Evolutionary conservation across 345 rosid genomes (phyloP).

Genomic region (Chamaenerion angustifolium): DNA sequence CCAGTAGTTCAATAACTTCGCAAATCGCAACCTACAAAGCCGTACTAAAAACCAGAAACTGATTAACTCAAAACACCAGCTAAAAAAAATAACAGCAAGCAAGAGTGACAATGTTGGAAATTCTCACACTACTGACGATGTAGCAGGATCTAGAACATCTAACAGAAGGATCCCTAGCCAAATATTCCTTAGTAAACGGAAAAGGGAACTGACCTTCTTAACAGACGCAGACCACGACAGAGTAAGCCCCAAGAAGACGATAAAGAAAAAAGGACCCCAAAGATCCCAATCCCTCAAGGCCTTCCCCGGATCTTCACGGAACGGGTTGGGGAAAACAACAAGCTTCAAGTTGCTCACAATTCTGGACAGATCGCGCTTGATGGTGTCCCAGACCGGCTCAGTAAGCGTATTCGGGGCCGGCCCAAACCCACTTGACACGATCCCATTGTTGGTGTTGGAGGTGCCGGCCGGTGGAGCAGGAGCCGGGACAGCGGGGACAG

Average conservation of each 20-base stretch:
- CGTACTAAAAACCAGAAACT: too few relatives aligned
- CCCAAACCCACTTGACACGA: conserved; percentile 45
- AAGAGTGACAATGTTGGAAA: too few relatives aligned
- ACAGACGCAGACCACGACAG: conserved; percentile 86
- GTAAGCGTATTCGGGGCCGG: conserved; percentile 73
- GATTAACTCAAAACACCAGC: too few relatives aligned
- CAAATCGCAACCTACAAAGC: too few relatives aligned
- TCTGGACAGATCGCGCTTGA: conserved; percentile 90
- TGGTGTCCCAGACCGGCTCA: conserved; percentile 97
- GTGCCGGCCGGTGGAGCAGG: conserved; percentile 25
- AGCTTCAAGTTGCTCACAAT: conserved; percentile 92
- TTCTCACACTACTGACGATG: too few relatives aligned
- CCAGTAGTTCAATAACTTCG: too few relatives aligned
- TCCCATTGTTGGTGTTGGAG: conserved; percentile 1
- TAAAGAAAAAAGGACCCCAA: conserved; percentile 96
- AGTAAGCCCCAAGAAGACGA: conserved; percentile 77
- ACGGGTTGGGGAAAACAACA: conserved; percentile 89
- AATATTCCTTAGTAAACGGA: background rate
- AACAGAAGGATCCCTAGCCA: too few relatives aligned
- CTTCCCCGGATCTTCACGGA: conserved; percentile 90
- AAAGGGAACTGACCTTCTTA: conserved; percentile 30
- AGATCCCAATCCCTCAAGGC: conserved; percentile 99
- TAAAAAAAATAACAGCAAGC: too few relatives aligned
- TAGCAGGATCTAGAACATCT: too few relatives aligned
- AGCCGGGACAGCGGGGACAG: conserved; percentile 4